Percentiles rank a stretch among this genome's conserved stretches.
Evolutionary conservation across 129 eudicot species (phyloP).

Genomic region (Kitagawia praeruptora): DNA sequence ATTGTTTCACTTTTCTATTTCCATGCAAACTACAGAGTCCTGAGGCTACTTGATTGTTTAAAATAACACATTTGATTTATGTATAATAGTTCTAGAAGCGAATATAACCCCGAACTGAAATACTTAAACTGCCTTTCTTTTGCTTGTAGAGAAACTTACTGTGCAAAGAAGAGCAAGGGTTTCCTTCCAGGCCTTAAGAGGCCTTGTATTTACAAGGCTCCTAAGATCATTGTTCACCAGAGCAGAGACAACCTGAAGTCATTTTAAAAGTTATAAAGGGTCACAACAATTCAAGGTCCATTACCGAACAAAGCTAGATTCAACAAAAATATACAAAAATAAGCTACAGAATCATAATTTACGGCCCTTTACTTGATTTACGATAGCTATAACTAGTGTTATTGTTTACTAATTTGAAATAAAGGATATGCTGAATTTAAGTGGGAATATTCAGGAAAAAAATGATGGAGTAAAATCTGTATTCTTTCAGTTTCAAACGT

Average conservation of each 20-base stretch:
- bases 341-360: neutral
- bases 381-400: too few species aligned
- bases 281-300: neutral
- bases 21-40: neutral
- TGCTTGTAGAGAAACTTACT: slow-evolving; percentile 40
- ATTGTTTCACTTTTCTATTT: neutral
- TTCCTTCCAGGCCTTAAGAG: slow-evolving; percentile 93
- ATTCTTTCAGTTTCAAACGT: too few species aligned
- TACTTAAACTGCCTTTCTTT: slow-evolving; percentile 2
- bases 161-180: slow-evolving; percentile 94
- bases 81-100: neutral
- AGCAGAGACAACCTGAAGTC: slow-evolving; percentile 71
- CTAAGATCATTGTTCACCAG: slow-evolving; percentile 88
- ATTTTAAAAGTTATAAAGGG: neutral
- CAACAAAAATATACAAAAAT: neutral
- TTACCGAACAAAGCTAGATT: neutral
- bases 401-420: too few species aligned
- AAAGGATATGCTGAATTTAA: too few species aligned
- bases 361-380: too few species aligned
- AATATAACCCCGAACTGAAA: neutral
- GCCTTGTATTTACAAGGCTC: slow-evolving; percentile 83
- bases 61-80: neutral
- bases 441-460: too few species aligned
- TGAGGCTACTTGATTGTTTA: neutral
- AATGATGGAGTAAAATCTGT: too few species aligned